These are phyloP conservation scores for Coffea eugenioides DNA, from an alignment of 257 asterid genomes.

Conservation along the genomic window DNA sequence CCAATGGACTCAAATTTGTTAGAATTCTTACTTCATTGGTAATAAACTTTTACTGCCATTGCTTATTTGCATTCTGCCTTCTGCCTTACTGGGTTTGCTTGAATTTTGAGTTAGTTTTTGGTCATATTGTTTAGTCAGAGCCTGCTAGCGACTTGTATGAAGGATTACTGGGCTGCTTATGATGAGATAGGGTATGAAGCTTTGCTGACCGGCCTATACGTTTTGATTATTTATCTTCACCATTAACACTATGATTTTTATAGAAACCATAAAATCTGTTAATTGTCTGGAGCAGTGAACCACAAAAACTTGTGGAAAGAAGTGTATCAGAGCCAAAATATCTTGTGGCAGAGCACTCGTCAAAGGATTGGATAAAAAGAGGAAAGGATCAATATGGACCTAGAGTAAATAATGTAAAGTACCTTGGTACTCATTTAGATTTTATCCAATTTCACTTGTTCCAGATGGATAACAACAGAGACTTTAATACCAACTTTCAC, in stretches of 20 bases:
- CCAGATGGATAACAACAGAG: background rate
- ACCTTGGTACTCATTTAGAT: conserved; percentile 3
- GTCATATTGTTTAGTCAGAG: conserved; percentile 53
- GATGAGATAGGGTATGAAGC: conserved; percentile 47
- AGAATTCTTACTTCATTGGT: conserved; percentile 74
- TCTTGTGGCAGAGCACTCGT: conserved; percentile 32
- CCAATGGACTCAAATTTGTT: conserved; percentile 51
- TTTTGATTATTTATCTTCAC: conserved; percentile 15
- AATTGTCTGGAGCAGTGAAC: conserved; percentile 48
- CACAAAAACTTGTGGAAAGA: conserved; percentile 46
- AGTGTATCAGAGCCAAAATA: conserved; percentile 34
- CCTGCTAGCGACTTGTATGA: conserved; percentile 64
- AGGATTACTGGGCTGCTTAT: conserved; percentile 72
- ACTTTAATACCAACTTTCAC: background rate
- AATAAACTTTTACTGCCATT: conserved; percentile 17
- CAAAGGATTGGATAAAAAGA: conserved; percentile 29
- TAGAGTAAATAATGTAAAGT: conserved; percentile 36
- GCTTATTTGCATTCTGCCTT: background rate
- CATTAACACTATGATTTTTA: background rate
- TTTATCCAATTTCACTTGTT: background rate
- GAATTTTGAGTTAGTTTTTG: conserved; percentile 23
- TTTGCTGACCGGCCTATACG: conserved; percentile 12
- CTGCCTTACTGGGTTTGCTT: background rate
- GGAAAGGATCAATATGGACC: conserved; percentile 33
- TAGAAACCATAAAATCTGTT: background rate